A percentile compares a stretch with the other conserved stretches of the same genome.
Evolutionary conservation across 2,329 filamentous ascomycete genomes (phyloP).

Genomic region (Cytospora mali): DNA sequence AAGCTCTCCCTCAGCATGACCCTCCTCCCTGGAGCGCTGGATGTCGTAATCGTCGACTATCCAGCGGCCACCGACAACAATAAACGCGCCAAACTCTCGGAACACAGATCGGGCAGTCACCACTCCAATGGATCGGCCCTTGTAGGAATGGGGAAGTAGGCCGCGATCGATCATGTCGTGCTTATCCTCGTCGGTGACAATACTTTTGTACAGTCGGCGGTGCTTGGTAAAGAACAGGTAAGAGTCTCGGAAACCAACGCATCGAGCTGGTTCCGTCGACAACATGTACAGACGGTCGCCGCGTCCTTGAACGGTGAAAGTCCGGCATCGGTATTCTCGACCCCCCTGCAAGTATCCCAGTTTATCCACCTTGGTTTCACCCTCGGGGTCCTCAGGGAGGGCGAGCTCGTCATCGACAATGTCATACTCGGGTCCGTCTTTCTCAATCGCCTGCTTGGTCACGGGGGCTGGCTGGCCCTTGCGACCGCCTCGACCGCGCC

Average conservation of each 20-base stretch:
- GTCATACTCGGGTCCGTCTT: constrained; percentile 88
- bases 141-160: constrained; percentile 97
- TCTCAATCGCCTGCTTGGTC: constrained; percentile 85
- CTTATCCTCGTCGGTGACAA: constrained; percentile 97
- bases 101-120: constrained; percentile 97
- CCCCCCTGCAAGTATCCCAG: constrained; percentile 79
- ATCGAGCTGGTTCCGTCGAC: constrained; percentile 94
- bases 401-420: constrained; percentile 91
- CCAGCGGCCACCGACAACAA: constrained; percentile 86
- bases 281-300: constrained; percentile 94
- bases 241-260: constrained; percentile 95
- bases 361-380: constrained; percentile 93
- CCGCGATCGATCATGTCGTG: constrained; percentile 92
- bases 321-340: constrained; percentile 91
- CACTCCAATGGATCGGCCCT: constrained; percentile 94
- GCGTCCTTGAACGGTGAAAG: constrained; percentile 85
- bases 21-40: constrained; percentile 71
- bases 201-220: constrained; percentile 94
- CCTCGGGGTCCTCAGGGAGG: constrained; percentile 82
- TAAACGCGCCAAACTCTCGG: constrained; percentile 91
- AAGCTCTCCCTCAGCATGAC: constrained; percentile 82
- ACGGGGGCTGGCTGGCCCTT: constrained; percentile 73
- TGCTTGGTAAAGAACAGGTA: constrained; percentile 99
- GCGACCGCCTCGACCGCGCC: constrained; percentile 67
- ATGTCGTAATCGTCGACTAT: constrained; percentile 91